Conservation (phyloP, 192 early-diverging fungal genomes). For the Backusella westeae region DNA sequence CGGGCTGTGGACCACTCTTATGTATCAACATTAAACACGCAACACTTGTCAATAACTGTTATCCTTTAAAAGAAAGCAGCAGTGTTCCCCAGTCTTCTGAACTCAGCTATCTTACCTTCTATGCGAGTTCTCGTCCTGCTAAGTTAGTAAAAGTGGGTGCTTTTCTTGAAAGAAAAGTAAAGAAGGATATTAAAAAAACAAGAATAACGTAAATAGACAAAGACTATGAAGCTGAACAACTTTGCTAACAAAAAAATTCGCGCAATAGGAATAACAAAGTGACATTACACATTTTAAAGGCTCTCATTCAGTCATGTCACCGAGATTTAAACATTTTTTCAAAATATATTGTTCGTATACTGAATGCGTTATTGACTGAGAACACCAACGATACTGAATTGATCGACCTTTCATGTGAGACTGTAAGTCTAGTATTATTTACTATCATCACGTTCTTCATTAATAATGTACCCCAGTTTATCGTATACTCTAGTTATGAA, state of each 20-base stretch:
- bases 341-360: constrained; percentile 70
- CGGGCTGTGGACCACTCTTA: neutral
- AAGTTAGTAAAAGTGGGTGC: constrained; percentile 89
- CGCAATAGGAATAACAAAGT: constrained; percentile 57
- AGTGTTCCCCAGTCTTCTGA: constrained; percentile 72
- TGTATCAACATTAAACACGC: constrained; percentile 70
- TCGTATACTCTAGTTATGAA: constrained; percentile 66
- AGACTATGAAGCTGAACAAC: no score
- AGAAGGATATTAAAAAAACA: constrained; percentile 61
- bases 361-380: constrained; percentile 49
- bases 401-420: constrained; percentile 53
- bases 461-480: constrained; percentile 44
- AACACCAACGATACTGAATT: constrained; percentile 59
- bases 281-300: constrained; percentile 72
- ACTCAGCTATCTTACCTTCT: constrained; percentile 86
- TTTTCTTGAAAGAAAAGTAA: constrained; percentile 72
- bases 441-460: neutral
- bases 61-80: constrained; percentile 57
- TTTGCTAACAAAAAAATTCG: neutral
- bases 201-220: constrained; percentile 54
- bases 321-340: constrained; percentile 81
- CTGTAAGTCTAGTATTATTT: constrained; percentile 36
- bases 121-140: constrained; percentile 82
- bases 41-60: constrained; percentile 74
- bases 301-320: constrained; percentile 68